A percentile compares a stretch with the other conserved stretches of the same genome.
Evolutionary conservation across 345 rosid genomes (phyloP).

Genomic region (Passiflora organensis): DNA sequence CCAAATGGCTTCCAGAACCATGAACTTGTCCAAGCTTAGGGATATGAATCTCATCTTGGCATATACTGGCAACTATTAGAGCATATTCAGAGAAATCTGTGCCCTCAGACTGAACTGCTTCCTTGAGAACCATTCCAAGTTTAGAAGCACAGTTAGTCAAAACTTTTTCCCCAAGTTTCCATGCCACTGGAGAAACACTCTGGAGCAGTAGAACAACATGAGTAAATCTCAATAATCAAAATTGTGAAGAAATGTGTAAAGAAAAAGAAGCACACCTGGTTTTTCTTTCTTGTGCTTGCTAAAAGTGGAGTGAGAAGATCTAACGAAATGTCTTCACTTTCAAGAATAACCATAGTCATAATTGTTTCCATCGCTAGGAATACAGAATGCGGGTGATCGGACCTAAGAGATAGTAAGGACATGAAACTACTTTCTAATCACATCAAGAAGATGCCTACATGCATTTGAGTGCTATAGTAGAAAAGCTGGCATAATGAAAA

Average conservation of each 20-base stretch:
- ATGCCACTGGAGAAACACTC: conserved; percentile 46
- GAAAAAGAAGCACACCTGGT: conserved; percentile 39
- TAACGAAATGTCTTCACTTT: conserved; percentile 53
- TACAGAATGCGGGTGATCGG: conserved; percentile 47
- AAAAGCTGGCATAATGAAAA: background rate
- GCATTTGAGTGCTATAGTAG: background rate
- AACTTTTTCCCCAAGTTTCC: conserved; percentile 55
- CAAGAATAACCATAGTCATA: conserved; percentile 60
- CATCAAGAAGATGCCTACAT: conserved; percentile 1
- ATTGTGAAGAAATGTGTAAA: background rate
- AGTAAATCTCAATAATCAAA: conserved; percentile 7
- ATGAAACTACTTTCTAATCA: conserved; percentile 8
- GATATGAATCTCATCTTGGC: conserved; percentile 26
- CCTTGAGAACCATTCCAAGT: conserved; percentile 51
- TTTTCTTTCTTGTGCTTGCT: conserved; percentile 53
- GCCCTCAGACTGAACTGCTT: conserved; percentile 38
- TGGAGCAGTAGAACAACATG: conserved; percentile 20
- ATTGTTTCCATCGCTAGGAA: conserved; percentile 60
- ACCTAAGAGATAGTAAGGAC: conserved; percentile 33
- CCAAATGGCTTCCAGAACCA: conserved; percentile 38
- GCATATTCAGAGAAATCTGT: conserved; percentile 51
- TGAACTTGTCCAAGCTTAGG: conserved; percentile 19
- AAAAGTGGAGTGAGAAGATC: conserved; percentile 55
- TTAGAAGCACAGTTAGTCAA: conserved; percentile 46
- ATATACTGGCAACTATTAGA: conserved; percentile 47